These are phyloP conservation scores for Sporisorium iseilematis-ciliati DNA, from an alignment of 1,284 basidiomycete species.

Conservation along the genomic window DNA sequence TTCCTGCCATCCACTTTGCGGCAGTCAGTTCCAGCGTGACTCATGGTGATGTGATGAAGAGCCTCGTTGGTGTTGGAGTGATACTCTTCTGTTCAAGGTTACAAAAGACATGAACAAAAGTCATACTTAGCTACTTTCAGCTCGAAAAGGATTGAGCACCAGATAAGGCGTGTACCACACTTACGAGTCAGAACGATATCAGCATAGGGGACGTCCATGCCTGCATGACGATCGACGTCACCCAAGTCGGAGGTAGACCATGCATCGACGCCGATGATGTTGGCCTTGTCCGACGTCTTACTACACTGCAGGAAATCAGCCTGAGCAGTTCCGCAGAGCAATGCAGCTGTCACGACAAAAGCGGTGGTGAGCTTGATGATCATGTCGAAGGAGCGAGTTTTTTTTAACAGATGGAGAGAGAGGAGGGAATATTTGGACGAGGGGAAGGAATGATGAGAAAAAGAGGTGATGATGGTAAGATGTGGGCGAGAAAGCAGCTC, in stretches of 20 bases:
- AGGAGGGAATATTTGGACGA: no score
- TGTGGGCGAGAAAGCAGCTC: background rate
- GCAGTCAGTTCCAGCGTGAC: slow-evolving; percentile 12
- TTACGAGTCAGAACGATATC: slow-evolving; percentile 8
- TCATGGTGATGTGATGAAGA: slow-evolving; percentile 6
- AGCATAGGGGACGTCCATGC: background rate
- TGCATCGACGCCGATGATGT: slow-evolving; percentile 3
- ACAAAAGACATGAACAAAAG: no score
- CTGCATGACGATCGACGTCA: background rate
- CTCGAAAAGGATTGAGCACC: no score
- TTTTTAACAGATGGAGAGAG: no score
- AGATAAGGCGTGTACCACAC: background rate
- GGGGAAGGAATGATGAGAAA: no score
- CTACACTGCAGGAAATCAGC: background rate
- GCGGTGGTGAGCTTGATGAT: slow-evolving; percentile 16
- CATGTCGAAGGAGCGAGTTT: background rate
- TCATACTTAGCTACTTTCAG: background rate
- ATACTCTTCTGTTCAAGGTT: background rate
- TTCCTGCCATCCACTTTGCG: background rate
- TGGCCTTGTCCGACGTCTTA: background rate
- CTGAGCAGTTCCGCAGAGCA: slow-evolving; percentile 1
- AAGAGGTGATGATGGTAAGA: background rate
- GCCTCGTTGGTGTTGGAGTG: background rate
- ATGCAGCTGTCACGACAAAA: slow-evolving; percentile 3
- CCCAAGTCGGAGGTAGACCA: slow-evolving; percentile 7